Conservation (phyloP, 148 eudicot genomes). For the Chenopodium formosanum region DNA sequence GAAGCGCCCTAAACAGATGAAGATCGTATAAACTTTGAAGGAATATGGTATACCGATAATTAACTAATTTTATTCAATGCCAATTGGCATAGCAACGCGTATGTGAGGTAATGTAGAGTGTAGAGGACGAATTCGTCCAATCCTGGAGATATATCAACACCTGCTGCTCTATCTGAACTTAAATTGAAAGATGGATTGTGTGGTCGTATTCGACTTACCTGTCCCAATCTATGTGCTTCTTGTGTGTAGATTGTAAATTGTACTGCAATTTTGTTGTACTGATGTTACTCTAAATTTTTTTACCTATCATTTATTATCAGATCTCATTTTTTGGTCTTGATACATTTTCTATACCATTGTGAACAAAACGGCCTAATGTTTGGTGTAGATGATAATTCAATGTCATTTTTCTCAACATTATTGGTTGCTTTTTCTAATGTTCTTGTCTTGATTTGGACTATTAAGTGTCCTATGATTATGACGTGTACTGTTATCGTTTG, state of each 20-base stretch:
- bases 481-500: not conserved
- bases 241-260: slow-evolving; percentile 7
- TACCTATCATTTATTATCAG: not conserved
- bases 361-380: not conserved
- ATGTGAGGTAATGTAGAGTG: not conserved
- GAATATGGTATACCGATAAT: not conserved
- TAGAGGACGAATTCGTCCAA: not conserved
- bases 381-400: not conserved
- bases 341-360: not conserved
- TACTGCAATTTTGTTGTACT: slow-evolving; percentile 24
- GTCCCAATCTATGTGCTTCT: slow-evolving; percentile 3
- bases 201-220: not conserved
- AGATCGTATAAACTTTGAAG: slow-evolving; percentile 17
- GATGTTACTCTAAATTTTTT: not conserved
- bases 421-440: not conserved
- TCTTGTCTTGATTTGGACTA: not conserved
- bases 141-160: not conserved
- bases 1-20: slow-evolving; percentile 31
- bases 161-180: not conserved
- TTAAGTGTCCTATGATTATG: not conserved
- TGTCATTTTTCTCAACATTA: not conserved
- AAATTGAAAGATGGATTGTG: not conserved
- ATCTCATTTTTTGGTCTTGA: slow-evolving; percentile 10
- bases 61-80: not conserved
- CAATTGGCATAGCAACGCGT: slow-evolving; percentile 11